Conservation (phyloP, 306 rosid species). For the Prunus mira region DNA sequence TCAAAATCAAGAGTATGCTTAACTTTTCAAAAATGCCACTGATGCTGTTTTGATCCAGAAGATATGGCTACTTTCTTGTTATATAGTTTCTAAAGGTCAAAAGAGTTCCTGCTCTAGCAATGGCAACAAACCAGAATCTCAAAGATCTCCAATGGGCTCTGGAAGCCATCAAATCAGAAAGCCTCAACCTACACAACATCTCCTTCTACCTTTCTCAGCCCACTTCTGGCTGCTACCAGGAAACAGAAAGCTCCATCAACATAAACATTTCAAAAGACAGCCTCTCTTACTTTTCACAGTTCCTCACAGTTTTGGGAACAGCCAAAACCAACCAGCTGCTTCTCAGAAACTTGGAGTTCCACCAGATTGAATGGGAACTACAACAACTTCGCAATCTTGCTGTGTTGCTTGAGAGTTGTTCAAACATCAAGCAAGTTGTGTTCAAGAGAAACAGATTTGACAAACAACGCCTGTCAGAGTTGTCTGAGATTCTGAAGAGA, state of each 20-base stretch:
- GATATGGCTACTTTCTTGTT: background rate
- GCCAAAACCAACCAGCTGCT: slow-evolving; percentile 29
- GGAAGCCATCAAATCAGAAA: slow-evolving; percentile 46
- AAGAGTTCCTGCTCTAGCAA: slow-evolving; percentile 23
- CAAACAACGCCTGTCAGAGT: slow-evolving; percentile 44
- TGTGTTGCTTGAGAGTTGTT: slow-evolving; percentile 41
- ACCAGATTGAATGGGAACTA: slow-evolving; percentile 60
- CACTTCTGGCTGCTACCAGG: slow-evolving; percentile 60
- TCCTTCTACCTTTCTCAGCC: slow-evolving; percentile 83
- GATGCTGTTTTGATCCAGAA: background rate
- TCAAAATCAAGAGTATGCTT: background rate
- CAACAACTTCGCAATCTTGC: slow-evolving; percentile 44
- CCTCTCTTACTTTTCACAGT: slow-evolving; percentile 42
- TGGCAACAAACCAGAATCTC: slow-evolving; percentile 64
- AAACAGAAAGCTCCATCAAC: slow-evolving; percentile 77
- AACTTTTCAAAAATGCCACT: background rate
- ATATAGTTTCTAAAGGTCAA: slow-evolving; percentile 7
- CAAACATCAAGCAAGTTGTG: slow-evolving; percentile 42
- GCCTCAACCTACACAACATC: slow-evolving; percentile 52
- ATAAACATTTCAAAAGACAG: slow-evolving; percentile 57
- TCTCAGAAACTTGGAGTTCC: slow-evolving; percentile 79
- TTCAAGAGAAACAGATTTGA: slow-evolving; percentile 62
- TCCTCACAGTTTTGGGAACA: slow-evolving; percentile 49
- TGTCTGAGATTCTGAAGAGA: slow-evolving; percentile 48
- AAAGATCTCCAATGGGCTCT: slow-evolving; percentile 60